These are phyloP conservation scores for Pichia inconspicua DNA, from an alignment of 1,139 yeast species.

Conservation along the genomic window DNA sequence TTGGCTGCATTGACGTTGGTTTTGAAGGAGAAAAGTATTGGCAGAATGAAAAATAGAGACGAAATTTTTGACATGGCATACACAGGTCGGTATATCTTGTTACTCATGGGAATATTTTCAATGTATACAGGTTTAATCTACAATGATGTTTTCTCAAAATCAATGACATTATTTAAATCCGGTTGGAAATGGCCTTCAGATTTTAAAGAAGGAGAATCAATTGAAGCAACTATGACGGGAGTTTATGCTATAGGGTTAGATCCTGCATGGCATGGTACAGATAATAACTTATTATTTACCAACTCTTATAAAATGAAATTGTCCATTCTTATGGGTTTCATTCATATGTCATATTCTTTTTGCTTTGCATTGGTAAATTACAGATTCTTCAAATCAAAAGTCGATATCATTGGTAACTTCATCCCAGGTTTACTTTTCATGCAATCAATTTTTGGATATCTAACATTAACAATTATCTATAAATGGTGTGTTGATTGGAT, in stretches of 20 bases:
- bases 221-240: conserved; percentile 55
- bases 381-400: conserved; percentile 59
- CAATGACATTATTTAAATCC: conserved; percentile 75
- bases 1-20: conserved; percentile 68
- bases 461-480: conserved; percentile 75
- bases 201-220: conserved; percentile 53
- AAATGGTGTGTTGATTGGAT: conserved; percentile 96
- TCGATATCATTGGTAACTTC: conserved; percentile 88
- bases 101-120: conserved; percentile 88
- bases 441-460: conserved; percentile 94
- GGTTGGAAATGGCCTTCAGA: conserved; percentile 90
- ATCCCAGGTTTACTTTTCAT: conserved; percentile 89
- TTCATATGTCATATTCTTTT: conserved; percentile 89
- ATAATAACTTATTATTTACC: conserved; percentile 79
- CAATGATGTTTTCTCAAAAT: conserved; percentile 86
- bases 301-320: conserved; percentile 96
- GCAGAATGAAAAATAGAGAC: conserved; percentile 62
- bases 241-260: conserved; percentile 83
- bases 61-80: conserved; percentile 97
- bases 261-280: conserved; percentile 96
- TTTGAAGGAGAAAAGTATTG: conserved; percentile 57
- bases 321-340: conserved; percentile 88
- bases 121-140: conserved; percentile 90
- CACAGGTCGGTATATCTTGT: conserved; percentile 79
- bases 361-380: conserved; percentile 80